Evolutionary conservation across 495 filamentous ascomycete species (phyloP).

Genomic region (Cairneyella variabilis): DNA sequence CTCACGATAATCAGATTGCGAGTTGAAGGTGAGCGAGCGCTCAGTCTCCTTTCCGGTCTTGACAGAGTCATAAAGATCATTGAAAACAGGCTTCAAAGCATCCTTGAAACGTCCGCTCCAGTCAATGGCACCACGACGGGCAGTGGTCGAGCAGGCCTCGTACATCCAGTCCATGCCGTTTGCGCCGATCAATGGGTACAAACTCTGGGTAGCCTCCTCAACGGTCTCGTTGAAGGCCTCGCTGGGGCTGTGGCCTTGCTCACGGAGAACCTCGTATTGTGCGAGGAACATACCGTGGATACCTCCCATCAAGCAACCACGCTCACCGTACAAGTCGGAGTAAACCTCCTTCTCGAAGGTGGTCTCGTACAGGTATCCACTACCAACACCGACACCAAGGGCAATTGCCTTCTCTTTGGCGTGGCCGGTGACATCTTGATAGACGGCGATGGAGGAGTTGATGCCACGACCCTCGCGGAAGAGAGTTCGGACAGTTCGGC

Average conservation of each 20-base stretch:
- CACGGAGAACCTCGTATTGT: constrained; percentile 99
- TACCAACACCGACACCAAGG: constrained; percentile 92
- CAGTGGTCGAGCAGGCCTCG: constrained; percentile 97
- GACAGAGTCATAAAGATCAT: constrained; percentile 90
- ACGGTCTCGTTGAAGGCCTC: constrained; percentile 99
- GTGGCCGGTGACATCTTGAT: constrained; percentile 96
- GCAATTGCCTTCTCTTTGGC: constrained; percentile 98
- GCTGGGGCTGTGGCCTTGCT: constrained; percentile 92
- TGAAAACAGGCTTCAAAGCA: constrained; percentile 96
- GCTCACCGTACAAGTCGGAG: constrained; percentile 98
- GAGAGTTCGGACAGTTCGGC: constrained; percentile 94
- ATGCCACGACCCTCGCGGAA: constrained; percentile 98
- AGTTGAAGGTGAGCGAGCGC: constrained; percentile 92
- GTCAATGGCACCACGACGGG: constrained; percentile 96
- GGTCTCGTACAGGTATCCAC: constrained; percentile 99
- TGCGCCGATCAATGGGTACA: constrained; percentile 93
- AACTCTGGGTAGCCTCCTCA: constrained; percentile 95
- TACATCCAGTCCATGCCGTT: constrained; percentile 99
- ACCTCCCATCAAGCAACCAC: constrained; percentile 98
- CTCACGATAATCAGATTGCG: constrained; percentile 89
- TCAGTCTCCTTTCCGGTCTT: constrained; percentile 85
- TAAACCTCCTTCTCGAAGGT: constrained; percentile 99
- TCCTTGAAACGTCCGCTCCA: constrained; percentile 95
- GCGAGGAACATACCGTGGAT: constrained; percentile 99
- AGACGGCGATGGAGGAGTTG: constrained; percentile 98